Percentiles rank a stretch among this genome's conserved stretches.
phyloP scores from a whole-genome alignment of 768 basidiomycete genomes.

The Russula sp. region DNA sequence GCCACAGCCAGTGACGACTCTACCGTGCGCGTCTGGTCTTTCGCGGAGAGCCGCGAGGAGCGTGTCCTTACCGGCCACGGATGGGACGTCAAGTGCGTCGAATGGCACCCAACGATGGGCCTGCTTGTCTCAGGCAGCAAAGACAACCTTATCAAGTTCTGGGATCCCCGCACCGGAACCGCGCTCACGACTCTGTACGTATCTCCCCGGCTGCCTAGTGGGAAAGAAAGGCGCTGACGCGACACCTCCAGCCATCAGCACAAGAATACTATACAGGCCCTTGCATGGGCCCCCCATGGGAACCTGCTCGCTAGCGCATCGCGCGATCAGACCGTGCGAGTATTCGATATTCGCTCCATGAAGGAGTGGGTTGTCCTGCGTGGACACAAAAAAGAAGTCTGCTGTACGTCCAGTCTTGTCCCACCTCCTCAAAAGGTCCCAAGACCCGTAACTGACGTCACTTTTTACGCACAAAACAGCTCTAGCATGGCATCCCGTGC shows the following conservation, averaged over 20 bases:
- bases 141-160: conserved; percentile 98
- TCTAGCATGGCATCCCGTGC: conserved; percentile 92
- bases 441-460: neutral
- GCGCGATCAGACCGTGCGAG: conserved; percentile 87
- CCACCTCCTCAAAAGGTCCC: neutral
- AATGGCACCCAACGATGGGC: conserved; percentile 98
- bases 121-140: conserved; percentile 92
- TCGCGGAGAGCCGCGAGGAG: conserved; percentile 86
- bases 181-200: conserved; percentile 83
- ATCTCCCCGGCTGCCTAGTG: neutral
- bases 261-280: conserved; percentile 92
- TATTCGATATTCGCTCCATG: conserved; percentile 98
- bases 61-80: conserved; percentile 90
- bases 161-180: conserved; percentile 94
- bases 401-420: neutral
- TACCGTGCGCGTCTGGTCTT: conserved; percentile 91
- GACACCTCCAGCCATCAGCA: conserved; percentile 68
- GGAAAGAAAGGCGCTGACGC: neutral
- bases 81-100: conserved; percentile 97
- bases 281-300: conserved; percentile 92
- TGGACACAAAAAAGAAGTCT: conserved; percentile 95
- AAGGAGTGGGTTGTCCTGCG: conserved; percentile 88
- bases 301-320: conserved; percentile 92
- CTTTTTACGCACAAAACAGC: conserved; percentile 38
- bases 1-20: conserved; percentile 96